Evolutionary conservation across 306 rosid genomes (phyloP).

Genomic region (Erythrophleum fordii): DNA sequence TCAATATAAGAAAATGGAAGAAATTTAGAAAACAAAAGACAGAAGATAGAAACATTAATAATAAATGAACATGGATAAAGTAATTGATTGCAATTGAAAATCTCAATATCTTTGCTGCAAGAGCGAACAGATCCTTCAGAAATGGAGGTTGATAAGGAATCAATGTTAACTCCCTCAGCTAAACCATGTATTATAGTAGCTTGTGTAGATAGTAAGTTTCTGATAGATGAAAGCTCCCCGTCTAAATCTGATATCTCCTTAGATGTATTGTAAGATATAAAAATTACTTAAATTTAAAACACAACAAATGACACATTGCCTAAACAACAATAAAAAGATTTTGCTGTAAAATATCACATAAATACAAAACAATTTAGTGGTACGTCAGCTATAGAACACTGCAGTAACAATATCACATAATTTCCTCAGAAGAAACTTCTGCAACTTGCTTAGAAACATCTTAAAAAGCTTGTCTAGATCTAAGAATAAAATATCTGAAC

Average conservation of each 20-base stretch:
- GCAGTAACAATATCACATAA: neutral
- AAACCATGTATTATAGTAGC: too few species aligned
- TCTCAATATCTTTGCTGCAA: conserved; percentile 6
- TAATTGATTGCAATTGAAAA: neutral
- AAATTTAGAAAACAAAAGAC: neutral
- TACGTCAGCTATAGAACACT: neutral
- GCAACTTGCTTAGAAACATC: neutral
- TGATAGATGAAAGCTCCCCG: too few species aligned
- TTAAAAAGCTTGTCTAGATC: conserved; percentile 8
- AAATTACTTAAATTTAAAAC: conserved; percentile 39
- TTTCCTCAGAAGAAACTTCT: neutral
- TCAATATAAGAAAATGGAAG: conserved; percentile 23
- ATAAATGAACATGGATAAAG: conserved; percentile 27
- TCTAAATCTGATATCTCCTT: too few species aligned
- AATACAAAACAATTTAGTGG: neutral
- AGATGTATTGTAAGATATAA: conserved; percentile 73
- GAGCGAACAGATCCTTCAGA: conserved; percentile 43
- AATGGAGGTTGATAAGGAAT: conserved; percentile 74
- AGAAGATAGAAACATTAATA: conserved; percentile 1
- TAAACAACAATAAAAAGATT: conserved; percentile 13
- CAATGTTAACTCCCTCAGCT: too few species aligned
- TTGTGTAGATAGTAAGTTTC: too few species aligned
- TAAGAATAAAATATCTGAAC: conserved; percentile 42
- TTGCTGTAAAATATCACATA: too few species aligned
- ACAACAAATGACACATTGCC: conserved; percentile 28